These are phyloP conservation scores for Solanum medicagineum DNA, from an alignment of 257 asterid genomes.

Conservation along the genomic window DNA sequence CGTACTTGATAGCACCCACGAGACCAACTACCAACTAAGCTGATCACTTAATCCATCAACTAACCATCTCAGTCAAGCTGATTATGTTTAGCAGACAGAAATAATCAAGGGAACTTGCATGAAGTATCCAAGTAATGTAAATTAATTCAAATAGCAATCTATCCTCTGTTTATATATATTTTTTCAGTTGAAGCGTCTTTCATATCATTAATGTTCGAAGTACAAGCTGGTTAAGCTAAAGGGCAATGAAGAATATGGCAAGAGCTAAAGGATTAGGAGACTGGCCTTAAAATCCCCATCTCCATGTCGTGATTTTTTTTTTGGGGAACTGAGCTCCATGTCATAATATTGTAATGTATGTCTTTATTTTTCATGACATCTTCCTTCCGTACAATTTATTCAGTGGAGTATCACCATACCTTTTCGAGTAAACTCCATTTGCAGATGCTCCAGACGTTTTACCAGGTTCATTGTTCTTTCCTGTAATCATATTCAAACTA, in stretches of 20 bases:
- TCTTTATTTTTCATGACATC: background rate
- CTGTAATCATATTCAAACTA: slow-evolving; percentile 73
- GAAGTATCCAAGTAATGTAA: background rate
- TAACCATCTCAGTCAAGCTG: background rate
- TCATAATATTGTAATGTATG: background rate
- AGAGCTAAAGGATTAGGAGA: background rate
- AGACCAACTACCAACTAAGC: background rate
- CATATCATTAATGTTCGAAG: background rate
- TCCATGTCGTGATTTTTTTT: background rate
- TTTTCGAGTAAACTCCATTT: slow-evolving; percentile 61
- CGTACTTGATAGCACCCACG: background rate
- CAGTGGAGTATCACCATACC: slow-evolving; percentile 24
- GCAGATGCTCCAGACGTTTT: slow-evolving; percentile 55
- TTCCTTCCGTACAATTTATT: background rate
- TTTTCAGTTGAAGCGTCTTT: background rate
- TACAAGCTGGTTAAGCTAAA: background rate
- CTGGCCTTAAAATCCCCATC: background rate
- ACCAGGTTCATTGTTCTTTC: slow-evolving; percentile 55
- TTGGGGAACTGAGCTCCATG: background rate
- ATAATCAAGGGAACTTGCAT: background rate
- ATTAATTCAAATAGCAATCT: background rate
- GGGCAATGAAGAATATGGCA: background rate
- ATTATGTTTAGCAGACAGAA: background rate
- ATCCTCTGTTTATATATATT: background rate
- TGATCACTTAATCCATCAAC: background rate